phyloP scores from a whole-genome alignment of 1,284 basidiomycete genomes.

The Cryptococcus wingfieldii region DNA sequence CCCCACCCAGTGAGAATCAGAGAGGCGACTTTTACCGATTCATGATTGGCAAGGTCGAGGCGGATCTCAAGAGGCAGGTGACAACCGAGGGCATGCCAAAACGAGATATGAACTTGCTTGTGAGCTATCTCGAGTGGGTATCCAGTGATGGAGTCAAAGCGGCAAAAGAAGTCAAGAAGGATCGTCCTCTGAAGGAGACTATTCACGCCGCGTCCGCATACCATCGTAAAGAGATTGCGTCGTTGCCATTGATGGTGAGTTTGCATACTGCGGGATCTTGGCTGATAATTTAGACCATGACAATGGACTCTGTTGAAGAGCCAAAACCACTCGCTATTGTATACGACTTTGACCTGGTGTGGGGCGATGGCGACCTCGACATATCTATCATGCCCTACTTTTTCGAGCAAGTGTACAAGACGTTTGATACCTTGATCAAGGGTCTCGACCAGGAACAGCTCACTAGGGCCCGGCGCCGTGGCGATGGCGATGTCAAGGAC shows the following conservation, averaged over 20 bases:
- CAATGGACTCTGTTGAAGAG: conserved; percentile 39
- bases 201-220: conserved; percentile 25
- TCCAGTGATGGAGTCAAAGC: conserved; percentile 28
- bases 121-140: conserved; percentile 33
- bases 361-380: conserved; percentile 42
- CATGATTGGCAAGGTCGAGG: conserved; percentile 33
- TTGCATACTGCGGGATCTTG: background rate
- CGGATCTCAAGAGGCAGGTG: conserved; percentile 32
- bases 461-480: conserved; percentile 29
- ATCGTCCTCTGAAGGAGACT: conserved; percentile 22
- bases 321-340: conserved; percentile 22
- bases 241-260: conserved; percentile 38
- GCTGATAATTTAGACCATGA: conserved; percentile 23
- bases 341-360: conserved; percentile 41
- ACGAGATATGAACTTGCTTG: conserved; percentile 30
- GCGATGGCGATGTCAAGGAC: conserved; percentile 9
- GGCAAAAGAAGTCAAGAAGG: conserved; percentile 18
- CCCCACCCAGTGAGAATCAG: conserved; percentile 30
- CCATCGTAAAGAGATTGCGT: conserved; percentile 30
- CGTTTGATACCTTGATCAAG: conserved; percentile 32
- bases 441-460: conserved; percentile 37
- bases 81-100: conserved; percentile 19
- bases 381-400: conserved; percentile 40
- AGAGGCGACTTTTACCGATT: conserved; percentile 42
- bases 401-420: conserved; percentile 32